phyloP scores from a whole-genome alignment of 306 rosid species.

The Prunus salicina region DNA sequence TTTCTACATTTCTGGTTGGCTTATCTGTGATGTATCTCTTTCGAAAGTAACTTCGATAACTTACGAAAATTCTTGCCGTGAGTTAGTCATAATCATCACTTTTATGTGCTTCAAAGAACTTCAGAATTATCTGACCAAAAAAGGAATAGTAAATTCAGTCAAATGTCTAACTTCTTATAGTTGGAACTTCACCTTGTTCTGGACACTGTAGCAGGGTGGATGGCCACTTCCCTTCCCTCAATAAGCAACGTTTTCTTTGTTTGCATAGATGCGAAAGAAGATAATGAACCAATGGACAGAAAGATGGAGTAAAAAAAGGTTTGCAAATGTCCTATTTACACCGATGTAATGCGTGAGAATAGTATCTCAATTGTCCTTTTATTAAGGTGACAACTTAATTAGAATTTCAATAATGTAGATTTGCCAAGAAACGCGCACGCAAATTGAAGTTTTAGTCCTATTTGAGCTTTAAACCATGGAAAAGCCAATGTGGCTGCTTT shows the following conservation, averaged over 20 bases:
- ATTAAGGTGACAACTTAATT: conserved; percentile 43
- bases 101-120: background rate
- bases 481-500: conserved; percentile 70
- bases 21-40: background rate
- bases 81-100: conserved; percentile 18
- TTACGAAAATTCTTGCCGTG: conserved; percentile 6
- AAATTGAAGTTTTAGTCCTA: conserved; percentile 34
- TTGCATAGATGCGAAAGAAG: background rate
- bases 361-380: conserved; percentile 36
- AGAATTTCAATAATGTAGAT: conserved; percentile 46
- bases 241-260: background rate
- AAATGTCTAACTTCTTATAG: background rate
- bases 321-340: conserved; percentile 37
- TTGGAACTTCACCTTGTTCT: background rate
- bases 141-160: background rate
- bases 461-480: conserved; percentile 70
- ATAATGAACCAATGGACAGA: background rate
- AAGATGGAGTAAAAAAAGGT: conserved; percentile 12
- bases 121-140: background rate
- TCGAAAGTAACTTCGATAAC: background rate
- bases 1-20: background rate
- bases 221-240: background rate
- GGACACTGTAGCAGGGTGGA: background rate
- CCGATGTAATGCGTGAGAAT: conserved; percentile 23
- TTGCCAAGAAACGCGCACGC: conserved; percentile 27